Conservation (phyloP, 2,329 filamentous ascomycete species). For the Emericellopsis cladophorae region DNA sequence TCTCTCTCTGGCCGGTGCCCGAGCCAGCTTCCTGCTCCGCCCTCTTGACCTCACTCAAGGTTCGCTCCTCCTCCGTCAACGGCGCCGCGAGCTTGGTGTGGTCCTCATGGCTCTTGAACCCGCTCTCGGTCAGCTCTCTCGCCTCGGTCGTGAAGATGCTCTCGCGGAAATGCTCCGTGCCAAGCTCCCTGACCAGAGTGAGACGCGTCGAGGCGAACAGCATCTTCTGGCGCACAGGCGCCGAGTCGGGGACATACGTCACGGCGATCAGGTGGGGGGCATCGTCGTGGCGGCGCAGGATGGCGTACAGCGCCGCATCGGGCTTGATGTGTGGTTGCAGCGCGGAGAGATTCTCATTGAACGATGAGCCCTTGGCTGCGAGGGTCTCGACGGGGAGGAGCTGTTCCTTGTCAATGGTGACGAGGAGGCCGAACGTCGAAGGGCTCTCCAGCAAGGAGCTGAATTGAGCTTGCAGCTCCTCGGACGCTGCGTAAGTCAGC, state of each 20-base stretch:
- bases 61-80: slow-evolving; percentile 66
- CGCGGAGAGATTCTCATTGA: slow-evolving; percentile 49
- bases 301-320: slow-evolving; percentile 58
- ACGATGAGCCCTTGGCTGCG: slow-evolving; percentile 42
- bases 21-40: slow-evolving; percentile 63
- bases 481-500: slow-evolving; percentile 42
- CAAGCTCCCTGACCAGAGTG: slow-evolving; percentile 64
- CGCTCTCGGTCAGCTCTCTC: slow-evolving; percentile 54
- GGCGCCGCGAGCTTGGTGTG: slow-evolving; percentile 55
- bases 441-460: slow-evolving; percentile 50
- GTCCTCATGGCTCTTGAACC: slow-evolving; percentile 61
- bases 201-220: slow-evolving; percentile 69
- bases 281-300: slow-evolving; percentile 54
- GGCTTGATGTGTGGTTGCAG: slow-evolving; percentile 52
- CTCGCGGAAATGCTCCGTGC: slow-evolving; percentile 66
- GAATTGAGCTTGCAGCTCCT: slow-evolving; percentile 67
- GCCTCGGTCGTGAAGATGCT: slow-evolving; percentile 60
- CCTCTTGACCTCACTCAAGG: slow-evolving; percentile 58
- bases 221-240: slow-evolving; percentile 77
- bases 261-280: slow-evolving; percentile 52
- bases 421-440: slow-evolving; percentile 56
- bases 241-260: slow-evolving; percentile 68
- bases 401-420: slow-evolving; percentile 56
- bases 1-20: slow-evolving; percentile 49
- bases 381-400: slow-evolving; percentile 46